Conservation (phyloP, 192 early-diverging fungal genomes). For the Coemansia sp. region DNA sequence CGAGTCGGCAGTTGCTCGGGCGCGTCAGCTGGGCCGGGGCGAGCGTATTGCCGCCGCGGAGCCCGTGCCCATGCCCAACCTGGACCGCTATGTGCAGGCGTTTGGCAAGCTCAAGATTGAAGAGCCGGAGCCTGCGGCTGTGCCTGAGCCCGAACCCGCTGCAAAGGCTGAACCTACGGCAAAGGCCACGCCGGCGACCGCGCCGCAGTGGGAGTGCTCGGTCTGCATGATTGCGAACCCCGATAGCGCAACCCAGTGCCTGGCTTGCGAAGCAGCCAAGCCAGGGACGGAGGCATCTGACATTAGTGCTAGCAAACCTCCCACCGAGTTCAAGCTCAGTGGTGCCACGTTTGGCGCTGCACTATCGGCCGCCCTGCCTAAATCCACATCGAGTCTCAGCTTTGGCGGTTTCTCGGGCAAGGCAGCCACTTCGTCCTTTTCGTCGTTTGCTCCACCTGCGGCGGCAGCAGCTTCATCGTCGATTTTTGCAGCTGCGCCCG, state of each 20-base stretch:
- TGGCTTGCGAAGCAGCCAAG: conserved; percentile 25
- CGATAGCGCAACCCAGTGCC: conserved; percentile 5
- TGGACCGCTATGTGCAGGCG: conserved; percentile 37
- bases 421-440: background rate
- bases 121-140: conserved; percentile 8
- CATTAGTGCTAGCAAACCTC: too few relatives aligned
- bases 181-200: too few relatives aligned
- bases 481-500: too few relatives aligned
- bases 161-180: background rate
- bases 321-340: conserved; percentile 24
- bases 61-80: conserved; percentile 34
- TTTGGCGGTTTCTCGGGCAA: background rate
- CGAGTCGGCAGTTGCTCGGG: background rate
- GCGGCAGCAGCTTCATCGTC: conserved; percentile 1
- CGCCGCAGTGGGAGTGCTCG: conserved; percentile 26
- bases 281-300: too few relatives aligned
- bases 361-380: background rate
- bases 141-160: background rate
- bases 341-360: conserved; percentile 16
- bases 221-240: conserved; percentile 22
- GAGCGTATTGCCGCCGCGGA: too few relatives aligned
- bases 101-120: conserved; percentile 42
- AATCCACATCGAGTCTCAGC: background rate
- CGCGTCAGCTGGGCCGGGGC: background rate
- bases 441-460: conserved; percentile 20